Conservation (phyloP, 192 early-diverging fungal species). For the Thamnidium elegans region DNA sequence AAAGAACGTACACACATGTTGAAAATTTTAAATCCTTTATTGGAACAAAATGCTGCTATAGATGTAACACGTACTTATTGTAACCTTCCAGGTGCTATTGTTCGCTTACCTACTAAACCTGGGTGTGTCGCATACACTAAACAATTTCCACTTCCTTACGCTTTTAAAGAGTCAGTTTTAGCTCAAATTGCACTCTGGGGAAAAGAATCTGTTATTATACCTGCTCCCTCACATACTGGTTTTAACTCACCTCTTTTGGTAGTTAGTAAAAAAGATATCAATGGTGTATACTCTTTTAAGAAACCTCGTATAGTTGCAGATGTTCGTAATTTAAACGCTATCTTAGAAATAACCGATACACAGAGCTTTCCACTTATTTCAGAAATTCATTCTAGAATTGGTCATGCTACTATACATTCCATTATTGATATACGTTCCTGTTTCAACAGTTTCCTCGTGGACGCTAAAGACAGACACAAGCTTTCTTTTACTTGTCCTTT, state of each 20-base stretch:
- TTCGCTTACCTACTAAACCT: neutral
- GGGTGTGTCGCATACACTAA: neutral
- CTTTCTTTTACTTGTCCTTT: constrained; percentile 20
- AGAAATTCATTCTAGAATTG: neutral
- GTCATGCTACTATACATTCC: neutral
- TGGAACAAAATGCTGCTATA: neutral
- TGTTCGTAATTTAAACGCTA: neutral
- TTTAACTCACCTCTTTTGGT: constrained; percentile 20
- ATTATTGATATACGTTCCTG: neutral
- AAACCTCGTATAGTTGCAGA: constrained; percentile 20
- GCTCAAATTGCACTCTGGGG: constrained; percentile 6
- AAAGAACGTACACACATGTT: neutral
- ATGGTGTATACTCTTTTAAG: constrained; percentile 19
- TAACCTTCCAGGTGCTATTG: neutral
- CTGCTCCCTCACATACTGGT: neutral
- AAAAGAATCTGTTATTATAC: constrained; percentile 15
- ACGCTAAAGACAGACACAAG: neutral
- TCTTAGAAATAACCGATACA: neutral
- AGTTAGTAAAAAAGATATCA: constrained; percentile 22
- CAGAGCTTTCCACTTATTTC: neutral
- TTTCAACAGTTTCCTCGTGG: constrained; percentile 10
- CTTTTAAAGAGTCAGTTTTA: neutral
- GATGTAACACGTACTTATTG: neutral
- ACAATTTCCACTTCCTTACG: neutral
- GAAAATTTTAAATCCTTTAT: neutral